Percentiles rank a stretch among this genome's conserved stretches.
Evolutionary conservation across 2,329 filamentous ascomycete species (phyloP).

Genomic region (Calonectria hongkongensis): DNA sequence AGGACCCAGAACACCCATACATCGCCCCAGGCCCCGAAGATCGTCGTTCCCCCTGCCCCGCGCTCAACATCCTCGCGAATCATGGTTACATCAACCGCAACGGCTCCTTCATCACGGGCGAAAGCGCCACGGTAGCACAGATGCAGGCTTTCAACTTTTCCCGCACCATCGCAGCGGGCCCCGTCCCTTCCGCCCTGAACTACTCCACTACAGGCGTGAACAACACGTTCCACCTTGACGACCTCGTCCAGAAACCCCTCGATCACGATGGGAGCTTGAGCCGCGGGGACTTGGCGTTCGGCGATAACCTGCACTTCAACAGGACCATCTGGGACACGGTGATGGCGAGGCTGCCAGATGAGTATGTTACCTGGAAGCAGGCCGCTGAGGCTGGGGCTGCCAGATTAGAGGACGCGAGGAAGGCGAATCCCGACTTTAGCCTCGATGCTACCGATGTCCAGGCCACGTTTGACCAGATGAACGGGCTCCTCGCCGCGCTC

Average conservation of each 20-base stretch:
- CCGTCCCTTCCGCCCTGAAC: slow-evolving; percentile 2
- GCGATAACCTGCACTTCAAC: slow-evolving; percentile 14
- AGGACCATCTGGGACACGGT: slow-evolving; percentile 15
- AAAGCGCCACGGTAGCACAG: slow-evolving; percentile 15
- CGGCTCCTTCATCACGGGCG: slow-evolving; percentile 11
- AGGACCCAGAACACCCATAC: slow-evolving; percentile 18
- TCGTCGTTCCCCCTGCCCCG: slow-evolving; percentile 1
- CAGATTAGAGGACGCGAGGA: slow-evolving; percentile 12
- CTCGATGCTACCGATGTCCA: neutral
- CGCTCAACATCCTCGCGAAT: slow-evolving; percentile 22
- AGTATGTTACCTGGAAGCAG: slow-evolving; percentile 24
- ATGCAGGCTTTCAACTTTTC: slow-evolving; percentile 26
- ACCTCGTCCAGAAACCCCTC: slow-evolving; percentile 13
- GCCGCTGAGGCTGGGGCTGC: slow-evolving; percentile 10
- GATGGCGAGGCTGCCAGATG: slow-evolving; percentile 20
- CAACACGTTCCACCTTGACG: slow-evolving; percentile 6
- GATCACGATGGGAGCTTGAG: slow-evolving; percentile 23
- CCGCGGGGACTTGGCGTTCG: slow-evolving; percentile 1
- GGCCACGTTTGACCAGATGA: slow-evolving; percentile 23
- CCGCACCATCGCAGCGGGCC: slow-evolving; percentile 10
- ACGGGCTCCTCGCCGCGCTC: slow-evolving; percentile 4
- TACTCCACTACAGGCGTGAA: slow-evolving; percentile 8
- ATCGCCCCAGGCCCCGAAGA: slow-evolving; percentile 12
- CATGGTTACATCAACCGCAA: slow-evolving; percentile 22
- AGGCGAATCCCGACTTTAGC: slow-evolving; percentile 3